These are phyloP conservation scores for Diutina sp. DNA, from an alignment of 1,139 yeast genomes.

Conservation along the genomic window DNA sequence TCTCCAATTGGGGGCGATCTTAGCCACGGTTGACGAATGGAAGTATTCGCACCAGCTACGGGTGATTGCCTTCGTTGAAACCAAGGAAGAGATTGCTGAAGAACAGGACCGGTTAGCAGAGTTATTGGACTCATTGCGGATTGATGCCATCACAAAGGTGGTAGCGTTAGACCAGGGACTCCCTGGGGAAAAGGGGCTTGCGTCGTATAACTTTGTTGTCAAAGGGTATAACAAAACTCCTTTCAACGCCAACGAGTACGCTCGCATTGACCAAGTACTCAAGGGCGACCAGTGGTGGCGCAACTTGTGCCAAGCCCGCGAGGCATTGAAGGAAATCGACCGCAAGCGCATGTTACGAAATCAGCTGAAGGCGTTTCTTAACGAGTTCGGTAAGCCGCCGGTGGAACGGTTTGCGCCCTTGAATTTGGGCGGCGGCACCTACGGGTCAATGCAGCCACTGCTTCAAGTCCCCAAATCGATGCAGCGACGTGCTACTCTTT, in stretches of 20 bases:
- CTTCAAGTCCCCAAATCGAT: not conserved
- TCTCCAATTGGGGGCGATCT: slow-evolving; percentile 81
- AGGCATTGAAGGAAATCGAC: slow-evolving; percentile 26
- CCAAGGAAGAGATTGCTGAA: slow-evolving; percentile 51
- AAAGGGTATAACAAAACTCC: slow-evolving; percentile 39
- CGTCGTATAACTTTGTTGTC: slow-evolving; percentile 63
- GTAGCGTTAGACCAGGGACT: slow-evolving; percentile 51
- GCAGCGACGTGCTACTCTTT: slow-evolving; percentile 30
- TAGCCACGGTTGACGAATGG: slow-evolving; percentile 92
- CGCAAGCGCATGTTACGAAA: slow-evolving; percentile 4
- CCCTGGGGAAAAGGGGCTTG: slow-evolving; percentile 15
- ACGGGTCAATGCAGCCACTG: not conserved
- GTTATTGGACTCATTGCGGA: slow-evolving; percentile 63
- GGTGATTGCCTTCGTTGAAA: slow-evolving; percentile 84
- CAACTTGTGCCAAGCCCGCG: slow-evolving; percentile 45
- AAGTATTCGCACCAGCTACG: slow-evolving; percentile 48
- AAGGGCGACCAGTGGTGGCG: slow-evolving; percentile 50
- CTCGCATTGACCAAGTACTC: slow-evolving; percentile 19
- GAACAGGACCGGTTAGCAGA: slow-evolving; percentile 51
- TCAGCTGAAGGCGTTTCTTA: not conserved
- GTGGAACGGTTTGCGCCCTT: not conserved
- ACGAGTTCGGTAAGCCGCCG: not conserved
- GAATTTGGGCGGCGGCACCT: not conserved
- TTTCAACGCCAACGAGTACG: slow-evolving; percentile 15
- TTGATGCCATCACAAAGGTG: slow-evolving; percentile 66